Conservation (phyloP, 2,329 filamentous ascomycete species). For the Pseudopyricularia cyperi region DNA sequence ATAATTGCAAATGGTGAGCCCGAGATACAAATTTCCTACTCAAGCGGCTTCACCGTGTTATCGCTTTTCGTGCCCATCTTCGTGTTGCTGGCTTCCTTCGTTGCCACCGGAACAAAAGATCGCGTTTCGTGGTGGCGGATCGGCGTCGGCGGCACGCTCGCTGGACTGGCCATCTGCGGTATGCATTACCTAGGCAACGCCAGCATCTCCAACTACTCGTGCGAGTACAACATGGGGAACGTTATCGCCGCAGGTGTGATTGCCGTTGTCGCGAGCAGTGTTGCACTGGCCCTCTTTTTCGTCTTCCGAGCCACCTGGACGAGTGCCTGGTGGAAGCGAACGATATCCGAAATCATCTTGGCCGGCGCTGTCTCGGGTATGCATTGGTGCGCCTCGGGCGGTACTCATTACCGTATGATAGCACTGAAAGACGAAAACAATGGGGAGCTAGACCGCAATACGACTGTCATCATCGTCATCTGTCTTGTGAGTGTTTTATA, state of each 20-base stretch:
- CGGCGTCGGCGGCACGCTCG: conserved; percentile 50
- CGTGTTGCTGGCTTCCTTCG: conserved; percentile 61
- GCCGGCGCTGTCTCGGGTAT: conserved; percentile 69
- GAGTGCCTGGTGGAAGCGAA: conserved; percentile 63
- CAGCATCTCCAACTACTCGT: conserved; percentile 64
- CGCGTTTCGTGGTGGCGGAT: conserved; percentile 45
- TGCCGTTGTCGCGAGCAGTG: conserved; percentile 56
- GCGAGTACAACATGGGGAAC: conserved; percentile 44
- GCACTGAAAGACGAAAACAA: conserved; percentile 22
- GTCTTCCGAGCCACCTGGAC: conserved; percentile 65
- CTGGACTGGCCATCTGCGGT: conserved; percentile 63
- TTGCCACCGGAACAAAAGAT: conserved; percentile 49
- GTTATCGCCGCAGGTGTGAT: conserved; percentile 60
- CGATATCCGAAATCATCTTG: conserved; percentile 52
- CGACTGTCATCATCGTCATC: conserved; percentile 61
- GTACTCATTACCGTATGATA: conserved; percentile 53
- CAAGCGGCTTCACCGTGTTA: conserved; percentile 54
- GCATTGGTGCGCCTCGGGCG: conserved; percentile 71
- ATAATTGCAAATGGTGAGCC: conserved; percentile 49
- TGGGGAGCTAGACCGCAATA: conserved; percentile 40
- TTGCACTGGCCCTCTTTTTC: conserved; percentile 66
- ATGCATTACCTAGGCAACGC: conserved; percentile 87
- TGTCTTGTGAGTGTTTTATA: conserved; percentile 40
- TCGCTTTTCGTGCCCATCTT: conserved; percentile 72
- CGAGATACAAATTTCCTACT: conserved; percentile 62